Conservation (phyloP, 495 filamentous ascomycete genomes). For the Saxispiralis lemnorum region DNA sequence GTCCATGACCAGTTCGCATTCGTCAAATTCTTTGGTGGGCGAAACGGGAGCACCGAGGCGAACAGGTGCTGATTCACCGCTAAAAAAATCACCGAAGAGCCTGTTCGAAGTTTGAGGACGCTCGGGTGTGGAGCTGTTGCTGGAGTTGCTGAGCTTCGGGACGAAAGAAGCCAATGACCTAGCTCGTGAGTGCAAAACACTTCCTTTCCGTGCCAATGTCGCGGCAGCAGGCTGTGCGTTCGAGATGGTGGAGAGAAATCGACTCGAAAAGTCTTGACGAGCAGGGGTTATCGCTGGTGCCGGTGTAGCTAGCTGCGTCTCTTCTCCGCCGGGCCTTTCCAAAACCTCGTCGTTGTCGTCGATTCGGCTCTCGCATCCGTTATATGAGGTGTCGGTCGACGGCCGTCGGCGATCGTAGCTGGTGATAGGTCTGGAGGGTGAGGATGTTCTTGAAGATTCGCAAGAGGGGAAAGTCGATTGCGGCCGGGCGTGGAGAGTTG, state of each 20-base stretch:
- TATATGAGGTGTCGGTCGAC: conserved; percentile 4
- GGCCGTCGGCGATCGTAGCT: neutral
- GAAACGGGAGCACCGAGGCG: conserved; percentile 12
- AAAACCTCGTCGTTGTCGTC: conserved; percentile 2
- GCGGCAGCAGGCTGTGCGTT: conserved; percentile 12
- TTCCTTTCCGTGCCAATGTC: conserved; percentile 6
- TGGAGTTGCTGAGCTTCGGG: conserved; percentile 5
- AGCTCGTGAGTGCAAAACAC: conserved; percentile 13
- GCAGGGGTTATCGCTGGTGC: conserved; percentile 1
- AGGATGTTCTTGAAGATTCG: neutral
- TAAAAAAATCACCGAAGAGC: conserved; percentile 17
- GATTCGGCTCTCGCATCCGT: conserved; percentile 5
- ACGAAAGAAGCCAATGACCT: conserved; percentile 11
- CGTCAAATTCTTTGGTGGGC: conserved; percentile 12
- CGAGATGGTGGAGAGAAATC: conserved; percentile 9
- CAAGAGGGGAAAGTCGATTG: neutral
- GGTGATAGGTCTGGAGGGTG: neutral
- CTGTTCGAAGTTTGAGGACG: neutral
- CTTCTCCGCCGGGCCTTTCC: neutral
- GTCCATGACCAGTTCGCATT: conserved; percentile 13
- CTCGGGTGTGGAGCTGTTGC: neutral
- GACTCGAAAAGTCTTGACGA: conserved; percentile 1
- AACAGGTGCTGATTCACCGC: conserved; percentile 16
- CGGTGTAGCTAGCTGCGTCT: neutral
- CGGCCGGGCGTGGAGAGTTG: neutral